Evolutionary conservation across 768 basidiomycete species (phyloP).

Genomic region (Mycena galopus): DNA sequence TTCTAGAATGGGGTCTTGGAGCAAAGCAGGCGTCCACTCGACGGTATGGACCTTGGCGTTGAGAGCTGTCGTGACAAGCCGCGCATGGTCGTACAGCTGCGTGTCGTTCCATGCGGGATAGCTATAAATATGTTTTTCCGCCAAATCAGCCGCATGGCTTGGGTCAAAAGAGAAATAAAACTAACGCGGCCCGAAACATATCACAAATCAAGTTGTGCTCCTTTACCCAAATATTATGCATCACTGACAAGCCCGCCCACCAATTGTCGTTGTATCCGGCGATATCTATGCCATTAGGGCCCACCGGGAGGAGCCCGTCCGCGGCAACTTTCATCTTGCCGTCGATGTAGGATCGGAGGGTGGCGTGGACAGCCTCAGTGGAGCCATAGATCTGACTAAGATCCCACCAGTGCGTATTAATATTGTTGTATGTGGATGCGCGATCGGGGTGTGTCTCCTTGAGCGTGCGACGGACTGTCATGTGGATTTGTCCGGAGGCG

Average conservation of each 20-base stretch:
- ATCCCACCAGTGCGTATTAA: slow-evolving; percentile 32
- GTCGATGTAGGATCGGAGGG: slow-evolving; percentile 14
- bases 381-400: slow-evolving; percentile 24
- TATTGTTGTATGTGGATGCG: slow-evolving; percentile 22
- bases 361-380: slow-evolving; percentile 24
- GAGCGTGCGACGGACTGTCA: slow-evolving; percentile 19
- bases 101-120: slow-evolving; percentile 29
- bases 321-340: slow-evolving; percentile 28
- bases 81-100: slow-evolving; percentile 33
- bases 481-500: slow-evolving; percentile 15
- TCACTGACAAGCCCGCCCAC: slow-evolving; percentile 28
- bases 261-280: slow-evolving; percentile 24
- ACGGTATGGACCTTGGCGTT: slow-evolving; percentile 37
- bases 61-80: slow-evolving; percentile 32
- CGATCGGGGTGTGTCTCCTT: slow-evolving; percentile 15
- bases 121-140: no score
- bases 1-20: slow-evolving; percentile 23
- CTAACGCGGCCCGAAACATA: slow-evolving; percentile 27
- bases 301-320: slow-evolving; percentile 24
- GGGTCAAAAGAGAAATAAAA: not conserved
- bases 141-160: not conserved
- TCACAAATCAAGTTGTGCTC: slow-evolving; percentile 32
- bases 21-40: slow-evolving; percentile 32
- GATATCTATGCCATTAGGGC: slow-evolving; percentile 19
- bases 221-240: slow-evolving; percentile 31